Conservation (phyloP, 1,139 yeast species). For the Yamadazyma pseudoaaseri region DNA sequence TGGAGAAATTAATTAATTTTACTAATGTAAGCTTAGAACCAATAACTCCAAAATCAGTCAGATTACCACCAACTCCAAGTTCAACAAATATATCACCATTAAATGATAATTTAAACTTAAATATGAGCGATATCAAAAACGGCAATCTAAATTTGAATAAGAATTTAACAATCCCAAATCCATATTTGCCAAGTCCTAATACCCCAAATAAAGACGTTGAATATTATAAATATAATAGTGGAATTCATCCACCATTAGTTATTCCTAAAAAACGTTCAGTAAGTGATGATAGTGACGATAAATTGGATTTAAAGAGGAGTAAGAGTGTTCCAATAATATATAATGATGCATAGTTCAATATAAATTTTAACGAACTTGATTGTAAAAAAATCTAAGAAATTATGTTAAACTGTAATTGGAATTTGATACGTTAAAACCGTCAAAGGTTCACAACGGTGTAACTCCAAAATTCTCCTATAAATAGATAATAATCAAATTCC, state of each 20-base stretch:
- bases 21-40: constrained; percentile 28
- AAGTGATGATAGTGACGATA: constrained; percentile 7
- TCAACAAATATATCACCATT: constrained; percentile 19
- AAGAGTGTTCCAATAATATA: constrained; percentile 19
- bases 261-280: constrained; percentile 13
- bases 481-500: no score
- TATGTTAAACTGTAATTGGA: no score
- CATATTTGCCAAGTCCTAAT: constrained; percentile 18
- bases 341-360: constrained; percentile 8
- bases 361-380: no score
- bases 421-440: no score
- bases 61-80: constrained; percentile 21
- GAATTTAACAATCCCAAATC: constrained; percentile 3
- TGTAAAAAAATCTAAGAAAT: no score
- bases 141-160: constrained; percentile 4
- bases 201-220: constrained; percentile 9
- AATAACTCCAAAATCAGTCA: constrained; percentile 18
- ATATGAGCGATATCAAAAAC: constrained; percentile 1
- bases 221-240: neutral
- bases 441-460: no score
- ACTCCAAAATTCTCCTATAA: no score
- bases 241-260: constrained; percentile 18
- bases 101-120: constrained; percentile 7
- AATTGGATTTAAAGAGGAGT: constrained; percentile 20
- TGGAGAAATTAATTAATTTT: constrained; percentile 35